Conservation (phyloP, 2,329 filamentous ascomycete genomes). For the Neonectria hederae region DNA sequence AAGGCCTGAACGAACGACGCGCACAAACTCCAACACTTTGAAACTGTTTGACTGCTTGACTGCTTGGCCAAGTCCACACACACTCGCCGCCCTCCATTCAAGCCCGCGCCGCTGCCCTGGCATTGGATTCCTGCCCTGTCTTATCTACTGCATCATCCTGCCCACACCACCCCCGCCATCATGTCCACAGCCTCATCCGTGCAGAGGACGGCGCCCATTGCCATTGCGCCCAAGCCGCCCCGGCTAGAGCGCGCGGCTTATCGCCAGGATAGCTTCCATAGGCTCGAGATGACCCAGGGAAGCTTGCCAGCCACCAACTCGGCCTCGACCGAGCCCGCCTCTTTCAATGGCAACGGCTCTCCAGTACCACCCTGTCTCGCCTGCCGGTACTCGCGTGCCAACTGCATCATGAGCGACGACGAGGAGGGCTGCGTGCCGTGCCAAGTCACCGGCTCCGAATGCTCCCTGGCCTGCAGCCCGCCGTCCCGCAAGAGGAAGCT, state of each 20-base stretch:
- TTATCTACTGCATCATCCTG: constrained; percentile 9
- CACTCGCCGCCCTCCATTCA: constrained; percentile 17
- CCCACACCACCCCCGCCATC: constrained; percentile 44
- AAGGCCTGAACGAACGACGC: constrained; percentile 12
- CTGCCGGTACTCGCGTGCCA: constrained; percentile 77
- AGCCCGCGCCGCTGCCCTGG: constrained; percentile 22
- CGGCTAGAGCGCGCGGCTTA: constrained; percentile 52
- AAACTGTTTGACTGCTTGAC: neutral
- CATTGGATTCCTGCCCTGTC: constrained; percentile 28
- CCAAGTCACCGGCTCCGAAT: constrained; percentile 80
- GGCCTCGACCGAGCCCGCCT: constrained; percentile 59
- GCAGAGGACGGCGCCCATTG: constrained; percentile 70
- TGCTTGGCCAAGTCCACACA: constrained; percentile 7
- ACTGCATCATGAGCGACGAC: constrained; percentile 80
- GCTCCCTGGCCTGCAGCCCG: constrained; percentile 80
- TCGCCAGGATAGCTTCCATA: constrained; percentile 58
- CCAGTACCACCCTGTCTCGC: constrained; percentile 72
- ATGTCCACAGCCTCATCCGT: constrained; percentile 64
- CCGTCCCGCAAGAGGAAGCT: constrained; percentile 83
- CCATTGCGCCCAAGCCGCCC: constrained; percentile 70
- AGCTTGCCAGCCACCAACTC: constrained; percentile 61
- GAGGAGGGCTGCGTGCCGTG: constrained; percentile 80
- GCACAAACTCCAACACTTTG: neutral
- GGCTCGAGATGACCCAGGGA: constrained; percentile 59
- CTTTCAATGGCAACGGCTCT: constrained; percentile 51